Evolutionary conservation across 2,329 filamentous ascomycete genomes (phyloP), one percentile per base, ranked within the genome.

Genomic region (Blastomyces emzantsi): DNA sequence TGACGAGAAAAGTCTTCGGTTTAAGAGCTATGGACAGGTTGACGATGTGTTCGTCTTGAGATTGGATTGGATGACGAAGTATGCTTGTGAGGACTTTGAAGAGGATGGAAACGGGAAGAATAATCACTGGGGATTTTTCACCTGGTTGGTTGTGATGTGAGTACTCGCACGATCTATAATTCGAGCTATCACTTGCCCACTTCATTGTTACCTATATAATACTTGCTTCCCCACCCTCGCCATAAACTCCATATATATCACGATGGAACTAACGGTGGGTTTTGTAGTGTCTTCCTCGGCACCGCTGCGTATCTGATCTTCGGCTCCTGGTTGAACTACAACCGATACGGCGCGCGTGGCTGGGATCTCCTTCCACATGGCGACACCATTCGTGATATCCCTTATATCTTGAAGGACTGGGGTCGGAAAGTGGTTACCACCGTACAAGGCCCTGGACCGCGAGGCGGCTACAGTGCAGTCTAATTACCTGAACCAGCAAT

Each of bases 291-390:
- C 65, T 99, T 99, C 83, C 83, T 97, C 66, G 85, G 85, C 56
- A 88, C 87, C 51, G 91, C 94, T 1, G 80, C 92, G 30, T 99
- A 97, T 78, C 87, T 99, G 68, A 96, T 97, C 75, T 97, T 97
- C 73, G 92, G 93, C 67, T 96, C 92, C 25, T 99, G 94, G 94
- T 87, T 97, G 75, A 97, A 97, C 81, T 97, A 97, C 83, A 97
- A 92, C 80, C 90, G 92, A 66, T 96, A 96, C 76, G 93, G 93
- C 58, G 92, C 93, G 61, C 85, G 93, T 55, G 94, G 94, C 64
- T 97, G 92, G 92, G 94, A 97, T 72, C 83, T 97, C 22, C 81
- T 97, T 22, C 94, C 94, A 17, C 93, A 97, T 74, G 90, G 90
- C 68, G 94, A 99, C 75, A 89, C 90, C 0, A 89, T 97, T 70